Percentiles rank a stretch among this genome's conserved stretches.
phyloP scores from a whole-genome alignment of 805 yeast genomes.

The Lipomyces starkeyi region DNA sequence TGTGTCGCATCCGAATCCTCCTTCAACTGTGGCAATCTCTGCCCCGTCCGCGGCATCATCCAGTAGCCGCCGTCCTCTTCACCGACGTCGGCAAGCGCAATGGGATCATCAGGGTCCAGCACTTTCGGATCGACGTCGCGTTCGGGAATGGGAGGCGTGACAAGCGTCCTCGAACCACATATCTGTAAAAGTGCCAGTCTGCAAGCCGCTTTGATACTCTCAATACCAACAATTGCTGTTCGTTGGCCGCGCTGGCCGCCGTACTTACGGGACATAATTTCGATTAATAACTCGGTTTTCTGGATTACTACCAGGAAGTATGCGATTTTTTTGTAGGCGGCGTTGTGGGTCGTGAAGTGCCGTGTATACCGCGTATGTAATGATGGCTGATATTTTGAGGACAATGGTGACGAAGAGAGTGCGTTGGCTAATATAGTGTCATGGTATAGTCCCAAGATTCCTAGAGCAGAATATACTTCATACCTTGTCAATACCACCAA shows the following conservation, averaged over 20 bases:
- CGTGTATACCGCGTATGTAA: conserved; percentile 45
- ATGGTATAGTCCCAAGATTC: conserved; percentile 48
- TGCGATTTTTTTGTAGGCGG: conserved; percentile 43
- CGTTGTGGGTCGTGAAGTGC: conserved; percentile 33
- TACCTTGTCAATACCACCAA: background rate
- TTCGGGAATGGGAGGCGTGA: conserved; percentile 45
- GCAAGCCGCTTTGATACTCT: conserved; percentile 40
- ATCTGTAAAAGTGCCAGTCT: conserved; percentile 44
- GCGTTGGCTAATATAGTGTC: conserved; percentile 47
- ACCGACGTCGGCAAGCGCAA: background rate
- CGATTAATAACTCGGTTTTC: conserved; percentile 48
- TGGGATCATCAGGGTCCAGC: conserved; percentile 33
- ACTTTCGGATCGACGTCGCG: conserved; percentile 47
- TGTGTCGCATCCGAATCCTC: conserved; percentile 37
- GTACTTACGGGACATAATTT: conserved; percentile 45
- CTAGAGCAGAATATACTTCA: conserved; percentile 43
- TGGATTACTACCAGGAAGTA: conserved; percentile 44
- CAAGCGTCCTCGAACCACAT: conserved; percentile 43
- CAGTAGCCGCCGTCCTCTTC: conserved; percentile 16
- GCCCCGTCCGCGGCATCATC: conserved; percentile 41
- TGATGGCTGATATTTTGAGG: conserved; percentile 31
- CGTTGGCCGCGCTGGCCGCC: conserved; percentile 43
- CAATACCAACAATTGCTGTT: conserved; percentile 41
- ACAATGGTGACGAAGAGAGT: conserved; percentile 23
- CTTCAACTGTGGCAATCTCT: conserved; percentile 26